These are phyloP conservation scores for Nakazawaea pomicola DNA, from an alignment of 805 yeast species.

Conservation along the genomic window DNA sequence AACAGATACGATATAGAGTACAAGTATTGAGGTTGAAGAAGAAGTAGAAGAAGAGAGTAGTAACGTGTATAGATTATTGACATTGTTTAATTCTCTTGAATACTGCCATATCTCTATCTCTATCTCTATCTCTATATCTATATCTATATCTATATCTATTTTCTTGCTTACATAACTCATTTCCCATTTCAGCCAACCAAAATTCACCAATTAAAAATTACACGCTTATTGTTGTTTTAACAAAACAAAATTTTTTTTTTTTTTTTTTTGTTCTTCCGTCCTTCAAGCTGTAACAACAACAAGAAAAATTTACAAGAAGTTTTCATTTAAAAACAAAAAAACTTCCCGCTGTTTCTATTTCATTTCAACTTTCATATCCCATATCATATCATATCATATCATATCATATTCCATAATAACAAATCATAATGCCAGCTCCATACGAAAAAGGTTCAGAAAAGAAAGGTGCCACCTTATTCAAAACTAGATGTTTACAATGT, in stretches of 20 bases:
- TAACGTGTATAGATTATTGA: too few species aligned
- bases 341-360: neutral
- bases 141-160: neutral
- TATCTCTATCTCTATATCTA: too few species aligned
- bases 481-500: slow-evolving; percentile 98
- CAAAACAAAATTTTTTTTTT: neutral
- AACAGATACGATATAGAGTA: too few species aligned
- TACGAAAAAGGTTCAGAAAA: slow-evolving; percentile 56
- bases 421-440: slow-evolving; percentile 34
- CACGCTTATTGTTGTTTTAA: too few species aligned
- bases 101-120: too few species aligned
- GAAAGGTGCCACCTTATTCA: slow-evolving; percentile 98
- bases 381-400: neutral
- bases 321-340: too few species aligned
- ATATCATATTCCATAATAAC: neutral
- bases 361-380: neutral
- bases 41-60: too few species aligned
- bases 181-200: neutral
- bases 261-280: neutral
- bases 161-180: neutral
- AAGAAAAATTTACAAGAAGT: too few species aligned
- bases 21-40: too few species aligned
- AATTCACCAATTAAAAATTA: too few species aligned
- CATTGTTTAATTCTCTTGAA: too few species aligned
- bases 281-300: neutral